Evolutionary conservation across 2,329 filamentous ascomycete genomes (phyloP).

Genomic region (Trichoderma simmonsii): DNA sequence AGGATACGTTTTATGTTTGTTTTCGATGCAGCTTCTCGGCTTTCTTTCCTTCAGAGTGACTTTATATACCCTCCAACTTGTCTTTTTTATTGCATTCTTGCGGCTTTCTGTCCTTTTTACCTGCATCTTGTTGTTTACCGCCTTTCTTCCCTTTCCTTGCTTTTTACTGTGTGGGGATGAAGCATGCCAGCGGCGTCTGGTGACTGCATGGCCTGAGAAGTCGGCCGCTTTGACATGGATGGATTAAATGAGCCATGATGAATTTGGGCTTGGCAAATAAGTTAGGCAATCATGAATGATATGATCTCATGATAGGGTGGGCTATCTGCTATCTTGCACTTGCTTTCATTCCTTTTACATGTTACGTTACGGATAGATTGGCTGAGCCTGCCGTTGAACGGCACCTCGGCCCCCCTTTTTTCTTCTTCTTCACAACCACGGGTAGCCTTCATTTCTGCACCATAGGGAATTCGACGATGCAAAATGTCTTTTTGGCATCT

Average conservation of each 20-base stretch:
- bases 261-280: background rate
- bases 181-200: conserved; percentile 2
- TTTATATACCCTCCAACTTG: background rate
- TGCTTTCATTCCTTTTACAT: background rate
- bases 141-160: background rate
- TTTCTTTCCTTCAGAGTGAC: background rate
- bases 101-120: background rate
- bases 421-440: background rate
- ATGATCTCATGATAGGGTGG: background rate
- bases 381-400: conserved; percentile 1
- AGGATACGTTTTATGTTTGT: background rate
- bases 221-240: conserved; percentile 6
- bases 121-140: background rate
- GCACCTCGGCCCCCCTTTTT: background rate
- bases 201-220: background rate
- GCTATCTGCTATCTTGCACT: background rate
- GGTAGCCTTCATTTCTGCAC: background rate
- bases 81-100: background rate
- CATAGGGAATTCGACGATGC: background rate
- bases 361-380: conserved; percentile 1
- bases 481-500: background rate
- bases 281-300: conserved; percentile 10
- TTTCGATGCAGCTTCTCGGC: background rate
- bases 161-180: background rate
- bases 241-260: conserved; percentile 10